Percentiles rank a stretch among this genome's conserved stretches.
These are phyloP conservation scores for Termitomyces sp. DNA, from an alignment of 768 basidiomycete genomes.

Conservation along the genomic window DNA sequence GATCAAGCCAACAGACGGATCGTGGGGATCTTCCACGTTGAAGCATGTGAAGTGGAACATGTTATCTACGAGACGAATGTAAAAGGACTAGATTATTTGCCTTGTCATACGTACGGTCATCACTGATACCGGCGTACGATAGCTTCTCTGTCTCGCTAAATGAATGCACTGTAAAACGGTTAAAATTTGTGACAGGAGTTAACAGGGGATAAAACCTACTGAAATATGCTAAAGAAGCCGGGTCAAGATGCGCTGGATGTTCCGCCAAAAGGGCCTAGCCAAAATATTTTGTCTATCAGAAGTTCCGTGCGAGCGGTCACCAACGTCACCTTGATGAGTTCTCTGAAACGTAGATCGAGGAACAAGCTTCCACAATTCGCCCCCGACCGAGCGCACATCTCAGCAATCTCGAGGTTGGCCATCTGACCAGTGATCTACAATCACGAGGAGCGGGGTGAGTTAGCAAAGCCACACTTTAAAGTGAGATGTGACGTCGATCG, in stretches of 20 bases:
- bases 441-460: conserved; percentile 10
- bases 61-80: conserved; percentile 41
- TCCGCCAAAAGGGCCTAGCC: conserved; percentile 55
- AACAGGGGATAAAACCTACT: conserved; percentile 30
- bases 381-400: conserved; percentile 84
- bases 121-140: conserved; percentile 61
- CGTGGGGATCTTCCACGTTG: conserved; percentile 80
- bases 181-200: not conserved
- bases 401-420: conserved; percentile 82
- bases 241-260: conserved; percentile 81
- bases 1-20: conserved; percentile 71
- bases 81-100: not conserved
- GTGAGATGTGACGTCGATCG: not conserved
- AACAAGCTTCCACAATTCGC: conserved; percentile 86
- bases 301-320: not conserved
- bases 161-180: conserved; percentile 52
- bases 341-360: conserved; percentile 81
- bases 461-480: not conserved
- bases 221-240: conserved; percentile 79
- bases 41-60: conserved; percentile 91
- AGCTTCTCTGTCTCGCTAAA: conserved; percentile 89
- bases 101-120: conserved; percentile 55
- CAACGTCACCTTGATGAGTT: conserved; percentile 56
- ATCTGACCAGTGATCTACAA: conserved; percentile 72
- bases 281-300: not conserved